These are phyloP conservation scores for Flaveria brownii DNA, from an alignment of 129 eudicot species.

Conservation along the genomic window DNA sequence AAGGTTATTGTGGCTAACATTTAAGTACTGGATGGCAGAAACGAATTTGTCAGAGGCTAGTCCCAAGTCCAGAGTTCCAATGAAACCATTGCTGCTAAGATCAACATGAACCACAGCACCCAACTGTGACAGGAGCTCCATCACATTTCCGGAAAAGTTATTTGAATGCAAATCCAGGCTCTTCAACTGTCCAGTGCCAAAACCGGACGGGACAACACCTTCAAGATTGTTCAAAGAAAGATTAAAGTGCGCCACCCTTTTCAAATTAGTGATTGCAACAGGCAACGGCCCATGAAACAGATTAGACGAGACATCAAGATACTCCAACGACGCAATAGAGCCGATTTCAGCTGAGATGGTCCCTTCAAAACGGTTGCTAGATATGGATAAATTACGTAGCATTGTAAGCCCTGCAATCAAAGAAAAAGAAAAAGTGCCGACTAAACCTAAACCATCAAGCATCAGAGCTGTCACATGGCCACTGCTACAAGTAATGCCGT, in stretches of 20 bases:
- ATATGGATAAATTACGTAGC: conserved; percentile 60
- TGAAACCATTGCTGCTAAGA: conserved; percentile 61
- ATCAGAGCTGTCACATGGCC: conserved; percentile 66
- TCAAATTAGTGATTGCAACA: conserved; percentile 33
- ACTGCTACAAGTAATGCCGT: conserved; percentile 56
- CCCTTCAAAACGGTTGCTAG: conserved; percentile 56
- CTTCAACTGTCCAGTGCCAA: conserved; percentile 47
- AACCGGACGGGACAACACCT: conserved; percentile 51
- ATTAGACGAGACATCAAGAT: conserved; percentile 62
- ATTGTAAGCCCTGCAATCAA: conserved; percentile 46
- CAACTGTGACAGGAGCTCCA: conserved; percentile 49
- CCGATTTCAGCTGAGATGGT: conserved; percentile 43
- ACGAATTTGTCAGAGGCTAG: conserved; percentile 53
- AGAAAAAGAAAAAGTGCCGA: conserved; percentile 53
- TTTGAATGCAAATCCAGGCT: conserved; percentile 65
- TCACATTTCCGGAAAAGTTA: conserved; percentile 59
- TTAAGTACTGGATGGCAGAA: conserved; percentile 54
- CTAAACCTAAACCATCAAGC: conserved; percentile 54
- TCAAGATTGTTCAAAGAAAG: conserved; percentile 56
- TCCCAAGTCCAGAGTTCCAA: conserved; percentile 66
- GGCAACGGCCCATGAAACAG: conserved; percentile 60
- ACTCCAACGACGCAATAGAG: conserved; percentile 40
- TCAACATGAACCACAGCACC: conserved; percentile 60
- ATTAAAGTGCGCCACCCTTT: conserved; percentile 48
- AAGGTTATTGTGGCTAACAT: conserved; percentile 69